These are phyloP conservation scores for Rhododendron mucronatum DNA, from an alignment of 148 eudicot species.

Conservation along the genomic window DNA sequence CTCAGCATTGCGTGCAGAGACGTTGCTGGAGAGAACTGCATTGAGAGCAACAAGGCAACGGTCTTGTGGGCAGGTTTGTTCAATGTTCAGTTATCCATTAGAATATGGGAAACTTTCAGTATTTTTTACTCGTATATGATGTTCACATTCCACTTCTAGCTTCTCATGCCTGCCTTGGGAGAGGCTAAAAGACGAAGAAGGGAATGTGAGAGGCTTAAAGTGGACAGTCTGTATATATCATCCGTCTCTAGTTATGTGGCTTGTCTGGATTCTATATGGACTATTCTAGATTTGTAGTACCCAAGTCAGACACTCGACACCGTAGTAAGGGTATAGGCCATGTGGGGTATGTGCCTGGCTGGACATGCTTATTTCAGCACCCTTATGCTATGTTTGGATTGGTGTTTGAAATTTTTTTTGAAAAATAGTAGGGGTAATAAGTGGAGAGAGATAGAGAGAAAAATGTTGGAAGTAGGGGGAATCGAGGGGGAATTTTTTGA, in stretches of 20 bases:
- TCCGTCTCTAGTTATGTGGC: background rate
- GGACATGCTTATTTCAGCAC: background rate
- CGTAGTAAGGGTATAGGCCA: background rate
- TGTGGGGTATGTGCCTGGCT: background rate
- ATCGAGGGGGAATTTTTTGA: too few species aligned
- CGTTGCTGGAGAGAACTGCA: slow-evolving; percentile 94
- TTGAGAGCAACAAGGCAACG: slow-evolving; percentile 77
- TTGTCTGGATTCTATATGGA: background rate
- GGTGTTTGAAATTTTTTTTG: too few species aligned
- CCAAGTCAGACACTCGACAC: background rate
- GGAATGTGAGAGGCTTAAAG: background rate
- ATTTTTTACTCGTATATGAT: background rate
- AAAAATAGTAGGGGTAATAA: too few species aligned
- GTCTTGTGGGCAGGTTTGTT: slow-evolving; percentile 81
- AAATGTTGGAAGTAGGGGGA: too few species aligned
- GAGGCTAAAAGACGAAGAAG: background rate
- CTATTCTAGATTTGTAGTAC: background rate
- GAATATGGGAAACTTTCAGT: background rate
- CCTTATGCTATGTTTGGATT: too few species aligned
- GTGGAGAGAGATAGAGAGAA: too few species aligned
- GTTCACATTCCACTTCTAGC: background rate
- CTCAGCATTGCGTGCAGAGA: slow-evolving; percentile 84
- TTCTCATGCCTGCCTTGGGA: background rate
- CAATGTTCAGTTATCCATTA: background rate
- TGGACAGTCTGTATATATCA: background rate